A percentile compares a stretch with the other conserved stretches of the same genome.
Conservation (phyloP, 768 basidiomycete genomes). For the Kwoniella newhampshirensis region DNA sequence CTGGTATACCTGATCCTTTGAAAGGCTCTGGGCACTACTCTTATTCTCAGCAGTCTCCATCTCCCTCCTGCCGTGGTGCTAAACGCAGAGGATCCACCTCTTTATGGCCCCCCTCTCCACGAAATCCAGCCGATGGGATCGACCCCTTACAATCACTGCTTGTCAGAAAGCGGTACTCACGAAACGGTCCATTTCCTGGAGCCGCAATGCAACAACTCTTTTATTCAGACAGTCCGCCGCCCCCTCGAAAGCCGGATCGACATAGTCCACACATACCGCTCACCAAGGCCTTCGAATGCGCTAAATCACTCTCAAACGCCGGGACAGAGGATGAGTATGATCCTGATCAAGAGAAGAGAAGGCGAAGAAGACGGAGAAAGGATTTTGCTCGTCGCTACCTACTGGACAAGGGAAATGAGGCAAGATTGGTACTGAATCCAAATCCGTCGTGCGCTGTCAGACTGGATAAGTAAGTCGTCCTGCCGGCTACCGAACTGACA, state of each 20-base stretch:
- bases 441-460: too few relatives aligned
- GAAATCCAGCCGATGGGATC: neutral
- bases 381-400: neutral
- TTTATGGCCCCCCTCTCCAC: slow-evolving; percentile 3
- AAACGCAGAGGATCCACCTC: slow-evolving; percentile 19
- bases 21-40: neutral
- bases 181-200: slow-evolving; percentile 16
- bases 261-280: slow-evolving; percentile 1
- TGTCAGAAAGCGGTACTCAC: neutral
- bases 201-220: neutral
- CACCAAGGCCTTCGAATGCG: neutral
- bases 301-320: neutral
- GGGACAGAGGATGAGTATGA: slow-evolving; percentile 2
- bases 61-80: slow-evolving; percentile 9
- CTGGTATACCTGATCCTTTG: slow-evolving; percentile 7
- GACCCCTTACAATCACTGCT: neutral
- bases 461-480: slow-evolving; percentile 1
- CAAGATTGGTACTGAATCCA: neutral
- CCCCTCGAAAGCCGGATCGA: neutral
- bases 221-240: neutral
- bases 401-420: neutral
- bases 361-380: slow-evolving; percentile 4
- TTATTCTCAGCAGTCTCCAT: neutral
- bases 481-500: too few relatives aligned
- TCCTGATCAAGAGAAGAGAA: neutral